Evolutionary conservation across 805 yeast species (phyloP), one percentile per base, ranked within the genome.

Genomic region (Metschnikowia gruessii): DNA sequence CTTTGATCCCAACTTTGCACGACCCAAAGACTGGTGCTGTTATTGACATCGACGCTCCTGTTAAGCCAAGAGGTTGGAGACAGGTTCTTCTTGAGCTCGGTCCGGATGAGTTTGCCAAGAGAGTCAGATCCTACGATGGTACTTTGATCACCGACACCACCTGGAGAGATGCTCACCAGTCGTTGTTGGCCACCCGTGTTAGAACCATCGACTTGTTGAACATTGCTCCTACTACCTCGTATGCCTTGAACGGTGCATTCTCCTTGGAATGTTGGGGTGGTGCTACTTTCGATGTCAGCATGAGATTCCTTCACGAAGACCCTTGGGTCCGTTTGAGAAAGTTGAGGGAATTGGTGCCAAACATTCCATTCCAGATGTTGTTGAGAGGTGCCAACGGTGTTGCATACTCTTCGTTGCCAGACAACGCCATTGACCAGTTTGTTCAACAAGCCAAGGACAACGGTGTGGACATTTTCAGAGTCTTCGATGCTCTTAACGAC

Each of bases 231-330:
- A 81, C 95, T 47, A 94, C 99, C 28, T 87, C 97, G 3, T 84
- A 86, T 62, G 98, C 96, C 17, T 72, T 90, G 58, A 70, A 84
- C 55, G 91, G 92, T 53, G 95, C 96, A 3, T 94, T 90, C 68
- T 94, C 99, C 16, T 75, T 94, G 45, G 99, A 94, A 74, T 94
- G 99, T 76, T 94, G 99, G 99, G 99, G 99, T 73, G 99, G 99
- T 72, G 99, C 99, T 45, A 94, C 99, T 32, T 94, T 94, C 61
- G 99, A 94, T 64, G 99, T 94, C 45, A 86, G 96, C 45, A 91
- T 94, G 98, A 83, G 99, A 71, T 94, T 94, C 80, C 77, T 94
- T 62, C 89, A 92, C 69, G 99, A 94, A 76, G 97, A 91, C 68
- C 99, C 99, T 56, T 94, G 99, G 99, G 95, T 80, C 50, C 83